Evolutionary conservation across 2,329 filamentous ascomycete genomes (phyloP).

Genomic region (Colletotrichum nymphaeae): DNA sequence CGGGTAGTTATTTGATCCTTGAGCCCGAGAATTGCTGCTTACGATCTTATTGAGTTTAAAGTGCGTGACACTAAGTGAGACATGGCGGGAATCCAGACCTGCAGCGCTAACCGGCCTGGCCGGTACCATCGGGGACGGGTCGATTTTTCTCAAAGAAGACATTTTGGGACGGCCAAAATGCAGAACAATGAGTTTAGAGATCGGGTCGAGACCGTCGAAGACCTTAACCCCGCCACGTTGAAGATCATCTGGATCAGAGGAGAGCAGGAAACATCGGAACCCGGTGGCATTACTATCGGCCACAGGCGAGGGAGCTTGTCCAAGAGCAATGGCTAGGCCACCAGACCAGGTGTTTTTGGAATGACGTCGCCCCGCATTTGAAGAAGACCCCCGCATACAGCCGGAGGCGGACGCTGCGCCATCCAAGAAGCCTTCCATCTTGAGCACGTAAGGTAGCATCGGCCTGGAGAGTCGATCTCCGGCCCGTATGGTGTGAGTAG

Average conservation of each 20-base stretch:
- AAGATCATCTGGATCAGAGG: conserved; percentile 19
- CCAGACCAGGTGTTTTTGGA: conserved; percentile 9
- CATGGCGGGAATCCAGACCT: conserved; percentile 18
- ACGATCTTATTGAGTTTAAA: background rate
- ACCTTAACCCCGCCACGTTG: conserved; percentile 15
- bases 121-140: conserved; percentile 11
- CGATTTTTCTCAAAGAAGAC: conserved; percentile 9
- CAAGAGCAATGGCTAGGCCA: background rate
- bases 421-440: background rate
- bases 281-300: background rate
- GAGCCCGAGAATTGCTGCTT: background rate
- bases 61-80: conserved; percentile 10
- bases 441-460: conserved; percentile 1
- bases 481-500: background rate
- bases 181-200: conserved; percentile 23
- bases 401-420: conserved; percentile 7
- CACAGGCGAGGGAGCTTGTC: conserved; percentile 4
- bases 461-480: background rate
- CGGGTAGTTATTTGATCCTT: background rate
- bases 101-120: conserved; percentile 5
- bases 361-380: conserved; percentile 26
- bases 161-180: conserved; percentile 7
- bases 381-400: background rate
- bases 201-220: conserved; percentile 24
- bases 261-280: conserved; percentile 8